Conservation (phyloP, 768 basidiomycete genomes). For the Suillus sp. region DNA sequence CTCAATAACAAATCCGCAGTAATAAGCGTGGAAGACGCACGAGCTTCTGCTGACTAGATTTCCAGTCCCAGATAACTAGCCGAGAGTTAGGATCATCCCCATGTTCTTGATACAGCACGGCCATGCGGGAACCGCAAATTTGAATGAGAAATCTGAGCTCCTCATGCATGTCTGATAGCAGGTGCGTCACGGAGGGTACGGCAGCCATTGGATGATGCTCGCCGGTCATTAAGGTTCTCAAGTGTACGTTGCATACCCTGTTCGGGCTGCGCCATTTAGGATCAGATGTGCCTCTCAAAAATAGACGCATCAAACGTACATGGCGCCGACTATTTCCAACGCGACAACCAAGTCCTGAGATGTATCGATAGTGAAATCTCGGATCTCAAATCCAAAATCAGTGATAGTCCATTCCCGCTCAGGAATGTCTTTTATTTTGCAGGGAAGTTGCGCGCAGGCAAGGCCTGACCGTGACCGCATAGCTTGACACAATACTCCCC, state of each 20-base stretch:
- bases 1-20: not conserved
- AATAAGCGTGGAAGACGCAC: conserved; percentile 24
- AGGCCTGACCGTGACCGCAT: conserved; percentile 16
- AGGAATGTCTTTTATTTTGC: conserved; percentile 29
- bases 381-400: conserved; percentile 28
- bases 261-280: conserved; percentile 19
- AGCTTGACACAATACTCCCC: conserved; percentile 37
- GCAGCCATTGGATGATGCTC: conserved; percentile 28
- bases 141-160: conserved; percentile 30
- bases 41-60: conserved; percentile 28
- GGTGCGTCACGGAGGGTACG: conserved; percentile 20
- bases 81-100: conserved; percentile 7
- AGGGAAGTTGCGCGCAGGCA: conserved; percentile 34
- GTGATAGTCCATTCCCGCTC: conserved; percentile 30
- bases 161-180: conserved; percentile 5
- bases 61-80: conserved; percentile 40
- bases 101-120: conserved; percentile 28
- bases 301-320: conserved; percentile 20
- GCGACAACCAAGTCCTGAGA: conserved; percentile 39
- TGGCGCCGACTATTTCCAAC: conserved; percentile 25
- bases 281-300: conserved; percentile 7
- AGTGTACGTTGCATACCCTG: conserved; percentile 26
- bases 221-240: conserved; percentile 34
- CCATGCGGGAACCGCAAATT: conserved; percentile 34
- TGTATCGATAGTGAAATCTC: conserved; percentile 40